Evolutionary conservation across 176 grass and related monocot genomes (phyloP).

Genomic region (Melocanna baccifera): DNA sequence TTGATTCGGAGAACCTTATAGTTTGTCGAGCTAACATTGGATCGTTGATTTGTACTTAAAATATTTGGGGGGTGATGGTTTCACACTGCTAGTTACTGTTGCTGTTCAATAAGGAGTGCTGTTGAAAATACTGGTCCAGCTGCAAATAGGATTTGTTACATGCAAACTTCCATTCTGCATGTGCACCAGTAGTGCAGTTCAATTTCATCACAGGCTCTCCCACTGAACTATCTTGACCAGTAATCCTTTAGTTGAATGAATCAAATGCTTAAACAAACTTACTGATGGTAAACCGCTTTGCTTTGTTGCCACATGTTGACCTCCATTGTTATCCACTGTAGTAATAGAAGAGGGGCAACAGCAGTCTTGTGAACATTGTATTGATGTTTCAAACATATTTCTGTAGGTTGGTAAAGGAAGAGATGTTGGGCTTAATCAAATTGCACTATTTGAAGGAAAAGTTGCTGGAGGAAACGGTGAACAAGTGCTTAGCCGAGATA

Average conservation of each 20-base stretch:
- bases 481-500: conserved; percentile 95
- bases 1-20: neutral
- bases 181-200: neutral
- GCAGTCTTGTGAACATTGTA: neutral
- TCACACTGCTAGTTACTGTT: neutral
- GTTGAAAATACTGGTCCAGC: neutral
- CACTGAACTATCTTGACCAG: neutral
- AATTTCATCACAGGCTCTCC: neutral
- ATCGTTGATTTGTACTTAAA: neutral
- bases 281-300: neutral
- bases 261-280: neutral
- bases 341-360: neutral
- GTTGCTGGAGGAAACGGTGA: conserved; percentile 94
- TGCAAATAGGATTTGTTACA: neutral
- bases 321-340: conserved; percentile 3
- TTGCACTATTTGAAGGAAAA: conserved; percentile 97
- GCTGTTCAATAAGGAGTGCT: neutral
- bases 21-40: neutral
- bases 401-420: conserved; percentile 89
- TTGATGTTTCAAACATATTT: conserved; percentile 24
- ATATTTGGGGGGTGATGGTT: neutral
- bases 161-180: neutral
- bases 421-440: conserved; percentile 94
- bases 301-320: neutral
- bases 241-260: neutral